Evolutionary conservation across 2,329 filamentous ascomycete genomes (phyloP).

Genomic region (Claviceps sp.): DNA sequence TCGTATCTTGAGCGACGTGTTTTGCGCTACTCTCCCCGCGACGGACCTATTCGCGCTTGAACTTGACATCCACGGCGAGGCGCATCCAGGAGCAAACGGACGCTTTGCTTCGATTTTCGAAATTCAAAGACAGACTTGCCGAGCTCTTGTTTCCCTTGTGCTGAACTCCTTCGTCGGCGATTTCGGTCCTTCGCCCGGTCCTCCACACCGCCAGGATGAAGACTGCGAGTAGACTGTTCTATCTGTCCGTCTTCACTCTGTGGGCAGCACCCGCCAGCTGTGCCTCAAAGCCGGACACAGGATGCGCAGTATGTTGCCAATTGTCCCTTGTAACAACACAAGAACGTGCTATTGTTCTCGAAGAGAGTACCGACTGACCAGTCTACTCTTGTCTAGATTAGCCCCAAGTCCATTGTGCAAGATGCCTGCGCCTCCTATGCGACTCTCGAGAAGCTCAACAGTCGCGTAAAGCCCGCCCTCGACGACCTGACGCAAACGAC

Average conservation of each 20-base stretch:
- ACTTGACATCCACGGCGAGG: not conserved
- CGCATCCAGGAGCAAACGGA: not conserved
- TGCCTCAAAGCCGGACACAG: slow-evolving; percentile 26
- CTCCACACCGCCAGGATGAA: slow-evolving; percentile 27
- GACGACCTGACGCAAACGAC: slow-evolving; percentile 72
- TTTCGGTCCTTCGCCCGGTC: not conserved
- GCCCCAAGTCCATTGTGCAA: slow-evolving; percentile 75
- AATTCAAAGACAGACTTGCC: not conserved
- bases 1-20: not conserved
- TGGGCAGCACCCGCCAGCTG: slow-evolving; percentile 37
- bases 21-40: not conserved
- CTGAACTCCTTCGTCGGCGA: not conserved
- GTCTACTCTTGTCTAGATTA: slow-evolving; percentile 46
- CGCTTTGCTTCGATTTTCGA: not conserved
- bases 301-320: slow-evolving; percentile 37
- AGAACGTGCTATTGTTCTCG: not conserved
- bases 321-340: not conserved
- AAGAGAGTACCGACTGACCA: not conserved
- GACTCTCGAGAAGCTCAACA: slow-evolving; percentile 75
- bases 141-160: not conserved
- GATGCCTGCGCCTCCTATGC: slow-evolving; percentile 92
- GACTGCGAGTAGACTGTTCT: slow-evolving; percentile 40
- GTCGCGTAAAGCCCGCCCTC: slow-evolving; percentile 60
- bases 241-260: slow-evolving; percentile 41
- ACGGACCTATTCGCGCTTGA: not conserved